phyloP scores from a whole-genome alignment of 2,329 filamentous ascomycete genomes.

The Periconia digitata region DNA sequence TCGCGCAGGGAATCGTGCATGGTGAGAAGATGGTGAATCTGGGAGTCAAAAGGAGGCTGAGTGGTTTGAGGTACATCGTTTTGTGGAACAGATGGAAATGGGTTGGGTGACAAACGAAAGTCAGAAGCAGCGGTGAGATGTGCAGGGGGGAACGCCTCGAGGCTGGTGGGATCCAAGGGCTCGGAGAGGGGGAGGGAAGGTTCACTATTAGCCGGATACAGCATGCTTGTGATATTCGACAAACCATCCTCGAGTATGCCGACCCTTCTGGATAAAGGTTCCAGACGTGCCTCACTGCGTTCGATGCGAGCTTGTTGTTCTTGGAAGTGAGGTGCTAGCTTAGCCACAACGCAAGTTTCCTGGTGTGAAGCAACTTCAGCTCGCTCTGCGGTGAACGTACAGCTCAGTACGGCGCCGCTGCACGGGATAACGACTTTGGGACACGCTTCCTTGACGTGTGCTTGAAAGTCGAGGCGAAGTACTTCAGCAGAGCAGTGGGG shows the following conservation, averaged over 20 bases:
- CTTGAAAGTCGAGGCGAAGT: constrained; percentile 44
- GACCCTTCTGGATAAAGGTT: constrained; percentile 47
- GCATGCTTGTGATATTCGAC: constrained; percentile 45
- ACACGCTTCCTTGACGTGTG: constrained; percentile 47
- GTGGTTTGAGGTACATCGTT: constrained; percentile 23
- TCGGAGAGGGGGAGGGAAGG: constrained; percentile 36
- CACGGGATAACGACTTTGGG: constrained; percentile 47
- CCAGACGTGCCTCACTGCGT: constrained; percentile 47
- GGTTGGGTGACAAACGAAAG: constrained; percentile 37
- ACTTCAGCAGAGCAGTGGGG: constrained; percentile 46
- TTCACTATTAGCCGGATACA: constrained; percentile 39
- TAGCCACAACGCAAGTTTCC: constrained; percentile 48
- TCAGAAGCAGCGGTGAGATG: constrained; percentile 35
- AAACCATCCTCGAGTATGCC: constrained; percentile 50
- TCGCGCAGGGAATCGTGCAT: constrained; percentile 63
- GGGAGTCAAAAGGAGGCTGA: constrained; percentile 47
- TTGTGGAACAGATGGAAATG: constrained; percentile 33
- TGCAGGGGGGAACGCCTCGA: constrained; percentile 33
- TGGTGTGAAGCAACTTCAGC: constrained; percentile 44
- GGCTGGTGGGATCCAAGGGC: constrained; percentile 34
- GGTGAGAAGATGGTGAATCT: constrained; percentile 60
- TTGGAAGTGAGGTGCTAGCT: constrained; percentile 48
- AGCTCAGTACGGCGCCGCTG: constrained; percentile 48
- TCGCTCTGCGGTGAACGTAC: constrained; percentile 44
- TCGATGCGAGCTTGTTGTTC: constrained; percentile 48